Base-by-base conservation (phyloP, 768 basidiomycete species). In the Lactarius pseudohatsudake region DNA sequence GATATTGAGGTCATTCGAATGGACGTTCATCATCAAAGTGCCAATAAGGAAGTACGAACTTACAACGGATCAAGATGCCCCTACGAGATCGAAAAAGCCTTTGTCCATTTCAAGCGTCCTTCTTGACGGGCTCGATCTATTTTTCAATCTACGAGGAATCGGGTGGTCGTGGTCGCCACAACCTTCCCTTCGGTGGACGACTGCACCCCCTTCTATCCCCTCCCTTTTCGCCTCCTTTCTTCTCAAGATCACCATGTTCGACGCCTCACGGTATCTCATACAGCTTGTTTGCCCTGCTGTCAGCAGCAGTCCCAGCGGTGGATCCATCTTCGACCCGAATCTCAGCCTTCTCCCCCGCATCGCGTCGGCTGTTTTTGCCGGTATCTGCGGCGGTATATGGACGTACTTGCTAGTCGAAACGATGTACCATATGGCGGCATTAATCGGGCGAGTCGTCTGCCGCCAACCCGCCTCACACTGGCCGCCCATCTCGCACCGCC, bases 361-460 rank as follows among this genome's bases (percentile, higher is more conserved):
- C 30, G 32, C 40, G 15, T 56, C 8, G 4, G 34, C 64, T 5
- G 20, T 50, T 3, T 32, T 68, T 41, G 22, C 66, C 53, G 16
- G 57, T 11, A 36, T 67, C 45, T 57, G 62, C 53, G 32, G 36
- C 20, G 72, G 58, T 20, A 9, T 62, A 8, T 57, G 65, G 58
- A 40, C 69, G 26, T 68, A 62, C 54, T 36, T 32, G 40, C 26
- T 65, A 4, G 47, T 70, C 56, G 61, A 58, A 0, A 38, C 11
- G 10, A 1, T 38, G 36, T 38, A 77, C 47, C 61, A 72, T 38
- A 10, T 75, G 62, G 58, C 64, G 13, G 73, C 69, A 7, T 34
- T 76, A 36, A 18, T 7, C 63, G 41, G 41, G 16, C 41, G 41
- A 41, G 0, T 41, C 41, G 41, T 41, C 41, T 41, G 16, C 41